A percentile compares a stretch with the other conserved stretches of the same genome.
phyloP scores from a whole-genome alignment of 2,329 filamentous ascomycete genomes.

The Aspergillus sp. region DNA sequence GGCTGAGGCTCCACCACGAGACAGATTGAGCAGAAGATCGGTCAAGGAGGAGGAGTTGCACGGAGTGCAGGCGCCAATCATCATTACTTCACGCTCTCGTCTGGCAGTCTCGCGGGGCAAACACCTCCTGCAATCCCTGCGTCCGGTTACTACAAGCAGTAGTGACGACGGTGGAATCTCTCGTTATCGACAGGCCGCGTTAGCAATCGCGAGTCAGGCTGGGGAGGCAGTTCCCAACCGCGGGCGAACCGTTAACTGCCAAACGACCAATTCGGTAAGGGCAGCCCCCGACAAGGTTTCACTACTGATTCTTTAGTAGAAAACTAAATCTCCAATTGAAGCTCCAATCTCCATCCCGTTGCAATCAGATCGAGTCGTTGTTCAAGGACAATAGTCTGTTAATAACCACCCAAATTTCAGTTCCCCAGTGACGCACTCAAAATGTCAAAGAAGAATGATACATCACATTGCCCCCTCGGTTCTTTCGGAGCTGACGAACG shows the following conservation, averaged over 20 bases:
- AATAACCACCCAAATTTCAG: background rate
- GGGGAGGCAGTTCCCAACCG: background rate
- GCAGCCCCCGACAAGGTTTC: background rate
- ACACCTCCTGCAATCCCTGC: no score
- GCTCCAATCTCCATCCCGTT: no score
- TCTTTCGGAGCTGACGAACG: background rate
- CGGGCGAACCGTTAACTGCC: constrained; percentile 16
- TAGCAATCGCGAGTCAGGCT: background rate
- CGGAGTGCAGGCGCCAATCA: background rate
- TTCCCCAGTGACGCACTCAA: background rate
- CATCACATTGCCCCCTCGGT: constrained; percentile 4
- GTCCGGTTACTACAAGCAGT: background rate
- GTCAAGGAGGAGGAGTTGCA: background rate
- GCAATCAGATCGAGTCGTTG: background rate
- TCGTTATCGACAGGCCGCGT: background rate
- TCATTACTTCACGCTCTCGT: background rate
- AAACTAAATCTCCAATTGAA: background rate
- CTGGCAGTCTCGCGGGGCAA: no score
- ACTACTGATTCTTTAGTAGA: background rate
- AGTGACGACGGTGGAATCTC: background rate
- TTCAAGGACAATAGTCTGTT: background rate
- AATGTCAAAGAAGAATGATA: background rate
- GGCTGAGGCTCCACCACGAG: background rate
- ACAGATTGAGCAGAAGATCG: background rate
- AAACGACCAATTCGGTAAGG: constrained; percentile 8